phyloP scores from a whole-genome alignment of 768 basidiomycete genomes.

The Thelephora aurantiotincta region DNA sequence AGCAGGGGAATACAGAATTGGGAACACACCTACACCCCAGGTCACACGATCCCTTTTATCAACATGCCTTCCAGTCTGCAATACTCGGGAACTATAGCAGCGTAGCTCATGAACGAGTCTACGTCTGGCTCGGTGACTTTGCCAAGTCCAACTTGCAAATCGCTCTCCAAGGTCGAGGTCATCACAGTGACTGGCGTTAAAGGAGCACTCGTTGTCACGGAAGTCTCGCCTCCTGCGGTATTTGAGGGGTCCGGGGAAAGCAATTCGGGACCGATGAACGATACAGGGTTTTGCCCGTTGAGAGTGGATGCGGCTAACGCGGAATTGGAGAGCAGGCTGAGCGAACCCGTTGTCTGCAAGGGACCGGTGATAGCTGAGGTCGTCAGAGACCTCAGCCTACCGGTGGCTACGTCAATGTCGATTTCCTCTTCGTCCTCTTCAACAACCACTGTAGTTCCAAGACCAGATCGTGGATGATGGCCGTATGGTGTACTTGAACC shows the following conservation, averaged over 20 bases:
- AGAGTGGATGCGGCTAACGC: conserved; percentile 52
- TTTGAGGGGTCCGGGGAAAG: conserved; percentile 2
- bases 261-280: neutral
- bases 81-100: conserved; percentile 75
- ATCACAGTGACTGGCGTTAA: conserved; percentile 61
- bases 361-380: conserved; percentile 19
- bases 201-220: conserved; percentile 39
- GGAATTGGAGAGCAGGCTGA: conserved; percentile 28
- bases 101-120: conserved; percentile 78
- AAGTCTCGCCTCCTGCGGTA: conserved; percentile 18
- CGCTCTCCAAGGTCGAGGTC: conserved; percentile 47
- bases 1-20: neutral
- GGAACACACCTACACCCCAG: neutral
- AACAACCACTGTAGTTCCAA: conserved; percentile 37
- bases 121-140: conserved; percentile 77
- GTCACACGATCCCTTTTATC: conserved; percentile 41
- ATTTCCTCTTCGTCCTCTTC: conserved; percentile 73
- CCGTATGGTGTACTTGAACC: conserved; percentile 59
- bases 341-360: conserved; percentile 14
- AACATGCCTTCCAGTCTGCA: conserved; percentile 69
- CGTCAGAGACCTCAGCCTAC: conserved; percentile 42
- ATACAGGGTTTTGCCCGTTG: conserved; percentile 13
- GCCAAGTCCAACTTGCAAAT: conserved; percentile 61
- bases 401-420: conserved; percentile 24
- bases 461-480: conserved; percentile 31